Percentiles rank a stretch among this genome's conserved stretches.
Evolutionary conservation across 2,329 filamentous ascomycete species (phyloP).

Genomic region (Neocucurbitaria cava): DNA sequence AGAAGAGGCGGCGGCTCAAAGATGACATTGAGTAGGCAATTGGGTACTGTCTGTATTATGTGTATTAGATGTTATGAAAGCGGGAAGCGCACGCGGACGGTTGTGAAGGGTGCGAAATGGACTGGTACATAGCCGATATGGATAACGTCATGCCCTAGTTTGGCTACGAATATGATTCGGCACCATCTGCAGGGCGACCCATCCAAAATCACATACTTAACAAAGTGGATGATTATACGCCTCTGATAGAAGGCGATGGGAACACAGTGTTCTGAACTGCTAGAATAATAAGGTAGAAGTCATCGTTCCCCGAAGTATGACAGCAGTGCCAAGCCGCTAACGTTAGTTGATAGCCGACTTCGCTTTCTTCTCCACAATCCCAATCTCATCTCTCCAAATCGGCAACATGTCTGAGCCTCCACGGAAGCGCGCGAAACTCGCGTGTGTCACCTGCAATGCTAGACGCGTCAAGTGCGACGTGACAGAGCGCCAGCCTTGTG

Average conservation of each 20-base stretch:
- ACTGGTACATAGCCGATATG: slow-evolving; percentile 29
- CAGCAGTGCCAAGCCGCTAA: slow-evolving; percentile 20
- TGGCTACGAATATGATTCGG: not conserved
- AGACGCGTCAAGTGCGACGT: slow-evolving; percentile 57
- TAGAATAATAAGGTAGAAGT: not conserved
- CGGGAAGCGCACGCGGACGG: not conserved
- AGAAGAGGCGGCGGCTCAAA: slow-evolving; percentile 28
- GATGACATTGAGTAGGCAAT: slow-evolving; percentile 14
- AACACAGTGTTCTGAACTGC: not conserved
- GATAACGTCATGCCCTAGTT: slow-evolving; percentile 5
- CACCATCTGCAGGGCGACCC: too few relatives aligned
- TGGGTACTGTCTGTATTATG: not conserved
- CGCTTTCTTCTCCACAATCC: slow-evolving; percentile 21
- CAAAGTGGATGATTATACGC: too few relatives aligned
- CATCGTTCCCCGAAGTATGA: not conserved
- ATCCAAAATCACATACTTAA: too few relatives aligned
- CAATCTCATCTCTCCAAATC: slow-evolving; percentile 8
- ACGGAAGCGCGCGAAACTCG: slow-evolving; percentile 50
- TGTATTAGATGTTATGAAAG: not conserved
- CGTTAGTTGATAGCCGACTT: slow-evolving; percentile 33
- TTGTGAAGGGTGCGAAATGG: not conserved
- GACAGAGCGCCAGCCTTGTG: slow-evolving; percentile 53
- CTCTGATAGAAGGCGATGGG: not conserved
- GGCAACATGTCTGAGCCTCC: slow-evolving; percentile 27
- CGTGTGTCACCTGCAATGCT: slow-evolving; percentile 55